Evolutionary conservation across 495 filamentous ascomycete genomes (phyloP), one percentile per base, ranked within the genome.

Genomic region (Penicillium herquei): DNA sequence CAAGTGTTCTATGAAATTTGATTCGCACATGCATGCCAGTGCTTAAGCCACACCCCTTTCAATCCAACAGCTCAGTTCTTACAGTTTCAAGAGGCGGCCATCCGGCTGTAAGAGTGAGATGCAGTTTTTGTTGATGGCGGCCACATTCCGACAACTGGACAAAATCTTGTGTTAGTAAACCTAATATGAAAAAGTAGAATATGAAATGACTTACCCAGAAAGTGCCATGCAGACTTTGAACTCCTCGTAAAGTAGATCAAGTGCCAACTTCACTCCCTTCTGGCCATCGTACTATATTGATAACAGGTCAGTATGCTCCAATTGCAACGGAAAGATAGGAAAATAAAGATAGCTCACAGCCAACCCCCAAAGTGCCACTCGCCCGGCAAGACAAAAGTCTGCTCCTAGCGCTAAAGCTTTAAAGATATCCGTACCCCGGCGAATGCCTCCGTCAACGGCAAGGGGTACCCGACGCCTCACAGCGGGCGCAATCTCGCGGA

Each of bases 391-490:
- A 0, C 82, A 78, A 12, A 68, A 74, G 58, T 81, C 76, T 0
- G 79, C 82, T 0, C 82, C 81, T 9, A 84, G 66, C 1, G 79
- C 76, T 11, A 85, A 58, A 0, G 79, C 78, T 56, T 81, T 82
- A 26, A 73, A 42, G 12, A 80, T 70, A 69, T 82, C 78, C 2
- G 67, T 71, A 13, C 77, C 81, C 0, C 68, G 72, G 13, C 79
- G 65, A 12, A 82, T 66, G 3, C 78, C 80, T 9, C 68, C 73
- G 58, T 84, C 80, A 47, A 79, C 78, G 13, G 80, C 47, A 6
- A 82, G 71, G 5, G 70, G 74, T 13, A 78, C 32, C 40, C 69
- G 58, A 39, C 73, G 68, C 18, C 74, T 74, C 0, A 81, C 80
- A 0, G 75, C 76, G 9, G 77, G 73, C 7, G 74, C 77, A 58